Evolutionary conservation across 495 filamentous ascomycete species (phyloP).

Genomic region (Penicillium cinerascens): DNA sequence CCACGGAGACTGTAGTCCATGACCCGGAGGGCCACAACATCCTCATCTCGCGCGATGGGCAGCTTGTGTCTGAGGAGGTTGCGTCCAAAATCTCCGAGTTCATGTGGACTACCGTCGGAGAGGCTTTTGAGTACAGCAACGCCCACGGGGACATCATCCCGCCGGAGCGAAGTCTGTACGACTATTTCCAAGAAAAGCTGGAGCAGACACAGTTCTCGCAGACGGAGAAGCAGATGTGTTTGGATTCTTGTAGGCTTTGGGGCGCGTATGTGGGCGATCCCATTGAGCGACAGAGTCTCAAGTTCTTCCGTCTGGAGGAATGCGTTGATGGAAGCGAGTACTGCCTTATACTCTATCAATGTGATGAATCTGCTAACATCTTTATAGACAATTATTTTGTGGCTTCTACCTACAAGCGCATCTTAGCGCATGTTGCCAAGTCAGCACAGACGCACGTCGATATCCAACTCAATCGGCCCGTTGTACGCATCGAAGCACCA

Average conservation of each 20-base stretch:
- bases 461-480: slow-evolving; percentile 55
- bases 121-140: slow-evolving; percentile 80
- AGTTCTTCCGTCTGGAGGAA: slow-evolving; percentile 94
- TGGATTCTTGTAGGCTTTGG: slow-evolving; percentile 74
- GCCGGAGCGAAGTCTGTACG: slow-evolving; percentile 62
- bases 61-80: slow-evolving; percentile 48
- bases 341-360: background rate
- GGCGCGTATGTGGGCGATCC: slow-evolving; percentile 82
- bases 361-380: background rate
- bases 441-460: slow-evolving; percentile 59
- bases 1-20: slow-evolving; percentile 59
- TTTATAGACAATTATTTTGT: slow-evolving; percentile 81
- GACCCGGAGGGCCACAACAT: slow-evolving; percentile 51
- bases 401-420: slow-evolving; percentile 77
- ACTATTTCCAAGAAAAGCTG: slow-evolving; percentile 70
- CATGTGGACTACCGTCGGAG: slow-evolving; percentile 75
- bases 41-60: slow-evolving; percentile 62
- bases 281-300: slow-evolving; percentile 75
- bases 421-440: slow-evolving; percentile 65
- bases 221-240: slow-evolving; percentile 49
- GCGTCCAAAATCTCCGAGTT: slow-evolving; percentile 53
- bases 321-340: slow-evolving; percentile 80
- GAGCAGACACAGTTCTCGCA: slow-evolving; percentile 49
- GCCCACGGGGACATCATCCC: slow-evolving; percentile 61
- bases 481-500: slow-evolving; percentile 46